These are phyloP conservation scores for Talaromyces amestolkiae DNA, from an alignment of 2,329 filamentous ascomycete species.

Conservation along the genomic window DNA sequence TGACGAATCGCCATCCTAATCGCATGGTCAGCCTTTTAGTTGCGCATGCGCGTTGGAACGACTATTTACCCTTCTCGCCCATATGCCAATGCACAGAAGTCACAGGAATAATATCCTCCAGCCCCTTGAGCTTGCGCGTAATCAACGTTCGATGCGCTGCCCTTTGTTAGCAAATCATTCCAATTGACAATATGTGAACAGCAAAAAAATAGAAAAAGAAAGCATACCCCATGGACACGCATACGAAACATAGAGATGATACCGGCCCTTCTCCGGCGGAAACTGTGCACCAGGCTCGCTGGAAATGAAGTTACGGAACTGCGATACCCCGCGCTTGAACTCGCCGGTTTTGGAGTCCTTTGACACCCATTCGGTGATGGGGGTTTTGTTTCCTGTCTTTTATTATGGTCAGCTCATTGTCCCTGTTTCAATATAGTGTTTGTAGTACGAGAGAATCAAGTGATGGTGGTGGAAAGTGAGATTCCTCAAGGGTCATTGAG, in stretches of 20 bases:
- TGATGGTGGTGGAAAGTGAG: background rate
- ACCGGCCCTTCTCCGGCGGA: conserved; percentile 80
- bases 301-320: conserved; percentile 79
- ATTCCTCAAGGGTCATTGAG: background rate
- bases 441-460: too few species aligned
- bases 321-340: conserved; percentile 83
- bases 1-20: conserved; percentile 78
- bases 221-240: conserved; percentile 79
- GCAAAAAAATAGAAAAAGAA: background rate
- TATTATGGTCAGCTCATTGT: background rate
- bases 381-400: conserved; percentile 14
- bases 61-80: conserved; percentile 55
- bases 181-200: too few species aligned
- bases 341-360: conserved; percentile 77
- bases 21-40: background rate
- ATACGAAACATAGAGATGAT: conserved; percentile 93
- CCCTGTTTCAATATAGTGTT: conserved; percentile 20
- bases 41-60: background rate
- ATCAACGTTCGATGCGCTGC: conserved; percentile 82
- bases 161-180: background rate
- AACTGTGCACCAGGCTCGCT: conserved; percentile 69
- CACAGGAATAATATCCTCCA: conserved; percentile 76
- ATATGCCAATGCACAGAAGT: conserved; percentile 95
- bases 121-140: conserved; percentile 82
- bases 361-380: conserved; percentile 80